Conservation (phyloP, 164 flowering plant genomes). For the Buxus sempervirens region DNA sequence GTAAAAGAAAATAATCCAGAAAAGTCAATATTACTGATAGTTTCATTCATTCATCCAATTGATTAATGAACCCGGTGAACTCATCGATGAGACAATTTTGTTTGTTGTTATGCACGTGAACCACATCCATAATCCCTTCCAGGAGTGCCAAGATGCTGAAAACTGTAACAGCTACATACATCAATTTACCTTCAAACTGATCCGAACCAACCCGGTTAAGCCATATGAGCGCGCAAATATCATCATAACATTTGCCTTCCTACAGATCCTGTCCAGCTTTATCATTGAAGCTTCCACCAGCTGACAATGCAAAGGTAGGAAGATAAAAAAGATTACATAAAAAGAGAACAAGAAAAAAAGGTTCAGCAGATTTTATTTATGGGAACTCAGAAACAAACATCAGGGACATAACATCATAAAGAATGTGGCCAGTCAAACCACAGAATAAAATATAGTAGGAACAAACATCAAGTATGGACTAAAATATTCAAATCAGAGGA, state of each 20-base stretch:
- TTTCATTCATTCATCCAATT: background rate
- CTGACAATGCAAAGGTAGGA: slow-evolving; percentile 36
- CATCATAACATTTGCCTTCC: slow-evolving; percentile 71
- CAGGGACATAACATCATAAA: background rate
- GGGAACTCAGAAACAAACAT: background rate
- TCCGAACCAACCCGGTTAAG: slow-evolving; percentile 85
- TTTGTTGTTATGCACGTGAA: background rate
- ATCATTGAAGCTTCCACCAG: slow-evolving; percentile 73
- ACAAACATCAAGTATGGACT: too few relatives aligned
- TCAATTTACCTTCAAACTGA: slow-evolving; percentile 84
- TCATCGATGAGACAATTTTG: background rate
- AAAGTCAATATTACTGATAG: background rate
- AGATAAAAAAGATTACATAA: background rate
- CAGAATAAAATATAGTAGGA: background rate
- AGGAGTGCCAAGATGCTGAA: background rate
- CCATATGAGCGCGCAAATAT: slow-evolving; percentile 97
- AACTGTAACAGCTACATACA: slow-evolving; percentile 7
- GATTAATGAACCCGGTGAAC: background rate
- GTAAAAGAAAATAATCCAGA: background rate
- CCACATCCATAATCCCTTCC: background rate
- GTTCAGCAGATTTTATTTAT: background rate
- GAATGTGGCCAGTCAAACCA: background rate
- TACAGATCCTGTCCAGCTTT: slow-evolving; percentile 86
- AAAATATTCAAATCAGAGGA: background rate
- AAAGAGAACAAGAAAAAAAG: background rate